Base-by-base conservation (phyloP, 2,329 filamentous ascomycete genomes). In the Emmonsiellopsis sp. region DNA sequence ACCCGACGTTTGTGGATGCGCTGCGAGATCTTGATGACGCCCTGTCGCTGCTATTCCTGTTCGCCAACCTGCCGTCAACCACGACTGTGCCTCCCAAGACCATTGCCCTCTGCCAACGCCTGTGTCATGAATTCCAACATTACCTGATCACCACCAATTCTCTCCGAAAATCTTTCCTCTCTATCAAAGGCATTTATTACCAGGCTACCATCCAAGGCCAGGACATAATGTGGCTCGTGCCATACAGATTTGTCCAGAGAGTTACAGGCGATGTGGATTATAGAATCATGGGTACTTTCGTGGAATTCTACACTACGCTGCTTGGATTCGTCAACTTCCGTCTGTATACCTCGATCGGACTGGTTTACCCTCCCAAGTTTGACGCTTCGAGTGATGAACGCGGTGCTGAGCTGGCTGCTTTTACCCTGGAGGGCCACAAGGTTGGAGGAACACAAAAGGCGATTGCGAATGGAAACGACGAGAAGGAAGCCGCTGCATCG, bases 151-250 rank as follows among this genome's bases (percentile, higher is more conserved):
- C 85, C 46, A 94, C 92, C 42, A 84, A 95, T 73, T 90, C 88
- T 63, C 76, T 98, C 62, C 87, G 89, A 66, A 97, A 96, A 76
- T 95, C 91, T 0, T 98, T 98, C 76, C 76, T 98, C 60, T 95
- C 90, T 1, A 97, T 98, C 74, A 98, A 98, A 79, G 93, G 93
- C 57, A 97, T 98, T 65, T 98, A 98, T 77, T 98, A 97, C 74
- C 92, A 97, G 75, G 93, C 92, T 26, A 96, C 86, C 50, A 94
- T 98, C 57, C 89, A 96, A 70, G 93, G 93, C 48, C 91, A 98
- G 74, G 92, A 97, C 65, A 87, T 98, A 49, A 78, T 97, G 60
- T 98, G 93, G 93, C 79, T 98, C 40, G 92, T 96, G 9, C 93
- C 93, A 1, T 98, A 98, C 77, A 89, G 89, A 70, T 98, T 98